These are phyloP conservation scores for Aspergillus cavernicola DNA, from an alignment of 495 filamentous ascomycete species.

Conservation along the genomic window DNA sequence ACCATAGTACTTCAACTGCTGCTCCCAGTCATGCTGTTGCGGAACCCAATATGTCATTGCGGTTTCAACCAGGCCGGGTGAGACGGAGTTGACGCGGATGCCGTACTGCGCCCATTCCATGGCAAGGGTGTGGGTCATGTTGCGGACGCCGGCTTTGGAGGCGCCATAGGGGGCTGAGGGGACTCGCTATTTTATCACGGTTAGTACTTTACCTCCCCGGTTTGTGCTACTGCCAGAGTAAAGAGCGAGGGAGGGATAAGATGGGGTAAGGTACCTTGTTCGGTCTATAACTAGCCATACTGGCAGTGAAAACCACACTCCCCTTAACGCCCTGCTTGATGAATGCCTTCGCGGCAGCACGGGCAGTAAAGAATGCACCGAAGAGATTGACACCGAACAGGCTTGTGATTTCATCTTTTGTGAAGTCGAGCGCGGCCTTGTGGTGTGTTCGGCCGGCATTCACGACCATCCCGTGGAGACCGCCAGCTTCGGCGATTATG, in stretches of 20 bases:
- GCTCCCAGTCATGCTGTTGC: slow-evolving; percentile 37
- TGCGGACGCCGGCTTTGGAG: slow-evolving; percentile 33
- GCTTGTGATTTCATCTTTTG: background rate
- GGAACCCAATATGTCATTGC: slow-evolving; percentile 40
- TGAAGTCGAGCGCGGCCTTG: slow-evolving; percentile 1
- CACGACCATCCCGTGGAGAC: background rate
- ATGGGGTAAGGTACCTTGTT: slow-evolving; percentile 26
- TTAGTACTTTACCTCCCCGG: background rate
- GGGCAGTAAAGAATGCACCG: slow-evolving; percentile 33
- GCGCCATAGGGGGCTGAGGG: slow-evolving; percentile 33
- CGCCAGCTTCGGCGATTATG: slow-evolving; percentile 20
- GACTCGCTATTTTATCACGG: slow-evolving; percentile 13
- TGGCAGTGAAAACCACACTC: slow-evolving; percentile 25
- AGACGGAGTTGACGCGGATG: slow-evolving; percentile 43
- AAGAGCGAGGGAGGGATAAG: slow-evolving; percentile 22
- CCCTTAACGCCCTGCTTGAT: slow-evolving; percentile 24
- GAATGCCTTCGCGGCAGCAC: slow-evolving; percentile 31
- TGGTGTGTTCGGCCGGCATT: slow-evolving; percentile 2
- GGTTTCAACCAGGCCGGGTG: slow-evolving; percentile 37
- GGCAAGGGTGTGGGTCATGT: slow-evolving; percentile 41
- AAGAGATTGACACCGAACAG: slow-evolving; percentile 26
- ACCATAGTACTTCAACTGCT: slow-evolving; percentile 45
- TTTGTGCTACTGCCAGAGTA: too few species aligned
- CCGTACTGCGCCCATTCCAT: slow-evolving; percentile 48
- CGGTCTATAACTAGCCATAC: slow-evolving; percentile 21